Base-by-base conservation (phyloP, 2,329 filamentous ascomycete genomes). In the Phialophora verrucosa region DNA sequence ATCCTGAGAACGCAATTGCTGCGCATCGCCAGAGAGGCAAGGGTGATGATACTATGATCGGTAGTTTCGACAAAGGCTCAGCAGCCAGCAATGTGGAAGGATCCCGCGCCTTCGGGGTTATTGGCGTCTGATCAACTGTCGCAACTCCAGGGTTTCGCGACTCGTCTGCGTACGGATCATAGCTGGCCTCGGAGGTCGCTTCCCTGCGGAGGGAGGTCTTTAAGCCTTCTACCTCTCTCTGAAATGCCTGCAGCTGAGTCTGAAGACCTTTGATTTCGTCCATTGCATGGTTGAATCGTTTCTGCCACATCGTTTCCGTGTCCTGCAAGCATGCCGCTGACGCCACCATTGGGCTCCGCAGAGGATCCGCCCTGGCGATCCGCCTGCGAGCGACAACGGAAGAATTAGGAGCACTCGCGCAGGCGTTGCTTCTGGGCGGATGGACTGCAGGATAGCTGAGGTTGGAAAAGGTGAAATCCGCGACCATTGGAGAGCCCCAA, bases 181-280 rank as follows among this genome's bases (percentile, higher is more conserved):
- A 23, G 25, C 20, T 17, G 49, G 49, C 3, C 20, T 51, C 27
- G 1, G 49, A 51, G 8, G 35, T 51, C 12, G 23, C 14, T 25
- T 49, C 58, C 23, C 54, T 59, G 12, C 27, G 57, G 20, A 62
- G 44, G 6, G 56, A 38, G 7, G 32, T 38, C 31, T 59, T 35
- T n/a, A 57, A 31, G 5, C 55, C 51, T n/a, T 66, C 50, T 2
- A 62, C 35, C 14, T 69, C 65, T 31, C 23, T 49, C 44, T 63
- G 64, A 42, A 70, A 55, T 31, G 58, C 60, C 27, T 64, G 61
- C 32, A 70, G 35, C 59, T 70, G 68, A 6, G 29, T 54, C 57
- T 67, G 66, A 12, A 70, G 62, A 12, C 66, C 61, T 14, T 56
- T 67, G 25, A 69, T 70, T 50, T 70, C 68, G 47, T 68, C 66